phyloP scores from a whole-genome alignment of 306 rosid genomes.

The Vachellia pachyceras region DNA sequence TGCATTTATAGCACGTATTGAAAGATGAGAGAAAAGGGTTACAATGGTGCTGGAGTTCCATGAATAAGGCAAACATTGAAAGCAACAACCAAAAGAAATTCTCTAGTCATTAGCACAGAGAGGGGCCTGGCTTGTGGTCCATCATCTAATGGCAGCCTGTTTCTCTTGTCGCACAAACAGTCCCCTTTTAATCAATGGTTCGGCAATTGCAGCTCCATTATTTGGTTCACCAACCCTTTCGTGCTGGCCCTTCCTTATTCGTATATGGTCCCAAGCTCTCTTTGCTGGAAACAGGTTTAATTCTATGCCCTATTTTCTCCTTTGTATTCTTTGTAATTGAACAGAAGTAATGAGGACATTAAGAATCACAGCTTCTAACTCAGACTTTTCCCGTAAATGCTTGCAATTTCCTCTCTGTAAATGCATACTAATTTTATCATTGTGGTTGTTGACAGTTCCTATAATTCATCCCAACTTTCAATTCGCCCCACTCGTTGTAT shows the following conservation, averaged over 20 bases:
- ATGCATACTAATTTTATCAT: neutral
- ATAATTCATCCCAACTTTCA: neutral
- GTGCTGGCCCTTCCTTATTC: conserved; percentile 10
- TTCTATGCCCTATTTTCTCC: conserved; percentile 2
- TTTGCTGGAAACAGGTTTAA: conserved; percentile 22
- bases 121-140: conserved; percentile 39
- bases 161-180: conserved; percentile 17
- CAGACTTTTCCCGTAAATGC: neutral
- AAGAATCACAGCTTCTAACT: conserved; percentile 10
- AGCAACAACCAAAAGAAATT: conserved; percentile 36
- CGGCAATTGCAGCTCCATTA: conserved; percentile 37
- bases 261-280: neutral
- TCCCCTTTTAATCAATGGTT: conserved; percentile 1
- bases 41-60: neutral
- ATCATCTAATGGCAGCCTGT: conserved; percentile 33
- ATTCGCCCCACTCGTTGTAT: neutral
- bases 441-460: neutral
- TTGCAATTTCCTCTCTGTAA: neutral
- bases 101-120: conserved; percentile 22
- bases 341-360: conserved; percentile 16
- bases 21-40: neutral
- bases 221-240: conserved; percentile 29
- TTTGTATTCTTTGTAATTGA: conserved; percentile 15
- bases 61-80: conserved; percentile 28
- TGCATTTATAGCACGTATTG: conserved; percentile 27